phyloP scores from a whole-genome alignment of 2,329 filamentous ascomycete species.

The Rasamsonia emersonii region DNA sequence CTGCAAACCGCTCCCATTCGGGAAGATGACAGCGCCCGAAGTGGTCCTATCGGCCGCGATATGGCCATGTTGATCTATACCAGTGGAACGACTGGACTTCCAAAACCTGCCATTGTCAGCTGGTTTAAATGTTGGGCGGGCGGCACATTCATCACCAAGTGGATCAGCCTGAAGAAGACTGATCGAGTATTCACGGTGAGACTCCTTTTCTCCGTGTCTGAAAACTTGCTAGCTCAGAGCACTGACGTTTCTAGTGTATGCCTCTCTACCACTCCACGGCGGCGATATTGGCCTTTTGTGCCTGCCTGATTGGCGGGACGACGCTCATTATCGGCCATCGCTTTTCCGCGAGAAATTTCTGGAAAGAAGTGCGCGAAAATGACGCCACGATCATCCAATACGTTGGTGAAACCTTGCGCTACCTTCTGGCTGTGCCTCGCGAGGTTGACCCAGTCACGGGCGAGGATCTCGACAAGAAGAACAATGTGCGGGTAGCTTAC shows the following conservation, averaged over 20 bases:
- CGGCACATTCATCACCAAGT: slow-evolving; percentile 44
- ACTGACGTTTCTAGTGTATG: slow-evolving; percentile 54
- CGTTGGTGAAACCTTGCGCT: slow-evolving; percentile 79
- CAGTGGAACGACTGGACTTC: slow-evolving; percentile 74
- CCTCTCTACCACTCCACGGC: slow-evolving; percentile 83
- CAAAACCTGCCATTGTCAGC: slow-evolving; percentile 69
- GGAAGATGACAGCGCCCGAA: slow-evolving; percentile 49
- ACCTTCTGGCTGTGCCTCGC: slow-evolving; percentile 60
- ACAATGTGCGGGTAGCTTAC: slow-evolving; percentile 66
- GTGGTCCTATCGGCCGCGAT: slow-evolving; percentile 43
- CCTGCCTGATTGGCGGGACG: slow-evolving; percentile 51
- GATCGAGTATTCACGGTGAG: slow-evolving; percentile 70
- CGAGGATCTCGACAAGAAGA: slow-evolving; percentile 60
- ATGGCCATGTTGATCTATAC: slow-evolving; percentile 75
- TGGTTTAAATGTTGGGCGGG: slow-evolving; percentile 57
- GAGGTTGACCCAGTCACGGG: slow-evolving; percentile 56
- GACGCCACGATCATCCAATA: slow-evolving; percentile 74
- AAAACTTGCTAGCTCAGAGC: background rate
- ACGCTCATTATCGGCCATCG: slow-evolving; percentile 66
- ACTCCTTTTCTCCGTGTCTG: background rate
- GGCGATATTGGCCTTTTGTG: slow-evolving; percentile 57
- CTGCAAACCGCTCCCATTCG: slow-evolving; percentile 45
- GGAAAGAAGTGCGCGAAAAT: slow-evolving; percentile 62
- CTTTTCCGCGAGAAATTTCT: slow-evolving; percentile 71
- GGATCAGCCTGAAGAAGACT: slow-evolving; percentile 49